Conservation (phyloP, 352 stramenopile species). For the Phytophthora sp. region DNA sequence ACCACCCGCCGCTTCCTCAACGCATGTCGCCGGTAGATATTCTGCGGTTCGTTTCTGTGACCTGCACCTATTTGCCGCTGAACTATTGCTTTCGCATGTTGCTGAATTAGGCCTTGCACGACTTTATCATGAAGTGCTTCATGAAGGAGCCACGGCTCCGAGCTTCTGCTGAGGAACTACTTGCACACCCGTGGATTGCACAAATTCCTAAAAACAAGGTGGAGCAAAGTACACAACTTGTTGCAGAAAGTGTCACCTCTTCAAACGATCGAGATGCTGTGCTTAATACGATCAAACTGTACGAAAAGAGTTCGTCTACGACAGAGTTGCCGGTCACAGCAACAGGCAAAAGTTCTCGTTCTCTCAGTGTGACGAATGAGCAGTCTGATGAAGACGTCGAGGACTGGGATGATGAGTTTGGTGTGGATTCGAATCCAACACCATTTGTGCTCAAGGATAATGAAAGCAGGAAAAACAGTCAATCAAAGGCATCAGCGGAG, state of each 20-base stretch:
- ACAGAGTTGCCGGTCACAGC: slow-evolving; percentile 21
- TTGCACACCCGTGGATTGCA: slow-evolving; percentile 91
- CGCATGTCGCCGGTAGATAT: slow-evolving; percentile 79
- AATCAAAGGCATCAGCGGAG: slow-evolving; percentile 6
- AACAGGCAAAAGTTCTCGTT: slow-evolving; percentile 22
- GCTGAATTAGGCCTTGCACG: slow-evolving; percentile 69
- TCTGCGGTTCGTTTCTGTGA: neutral
- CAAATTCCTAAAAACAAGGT: slow-evolving; percentile 90
- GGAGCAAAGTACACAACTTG: slow-evolving; percentile 84
- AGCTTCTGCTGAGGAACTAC: slow-evolving; percentile 83
- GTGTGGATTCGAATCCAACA: slow-evolving; percentile 50
- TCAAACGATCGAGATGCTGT: slow-evolving; percentile 77
- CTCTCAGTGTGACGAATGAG: slow-evolving; percentile 28
- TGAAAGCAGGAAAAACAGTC: slow-evolving; percentile 1
- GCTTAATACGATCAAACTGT: slow-evolving; percentile 88
- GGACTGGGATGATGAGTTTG: slow-evolving; percentile 89
- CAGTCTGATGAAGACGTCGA: slow-evolving; percentile 65
- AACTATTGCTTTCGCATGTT: neutral
- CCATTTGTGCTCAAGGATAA: slow-evolving; percentile 30
- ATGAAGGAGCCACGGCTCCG: slow-evolving; percentile 91
- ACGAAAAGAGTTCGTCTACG: slow-evolving; percentile 62
- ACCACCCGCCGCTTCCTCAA: slow-evolving; percentile 90
- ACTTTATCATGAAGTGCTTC: slow-evolving; percentile 94
- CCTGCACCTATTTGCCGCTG: neutral
- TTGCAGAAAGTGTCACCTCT: slow-evolving; percentile 81